Base-by-base conservation (phyloP, 768 basidiomycete genomes). In the Mycena crocata region DNA sequence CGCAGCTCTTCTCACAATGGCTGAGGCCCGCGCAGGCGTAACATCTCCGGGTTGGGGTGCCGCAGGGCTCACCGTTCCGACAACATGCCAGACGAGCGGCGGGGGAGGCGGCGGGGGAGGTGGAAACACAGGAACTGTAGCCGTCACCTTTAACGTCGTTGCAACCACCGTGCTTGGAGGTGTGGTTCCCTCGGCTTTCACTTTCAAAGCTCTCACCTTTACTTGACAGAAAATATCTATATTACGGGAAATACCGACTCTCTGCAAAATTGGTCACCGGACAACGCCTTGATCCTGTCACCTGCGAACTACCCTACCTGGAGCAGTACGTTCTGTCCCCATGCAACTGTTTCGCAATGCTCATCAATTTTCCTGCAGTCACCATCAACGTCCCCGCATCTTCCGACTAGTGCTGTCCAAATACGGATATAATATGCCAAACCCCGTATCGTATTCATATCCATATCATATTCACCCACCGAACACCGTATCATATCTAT, bases 181-280 rank as follows among this genome's bases (percentile, higher is more conserved):
- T 87, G 64, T 61, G 84, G 82, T 35, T 30, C 17, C 1, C 44
- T 14, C 32, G 8, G 12, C 24, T 35, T 15, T 42, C 52, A 28
- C 19, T 60, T 15, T 31, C n/a, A n/a, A n/a, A n/a, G n/a, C n/a
- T n/a, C n/a, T n/a, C n/a, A n/a, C n/a, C n/a, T n/a, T n/a, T n/a
- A n/a, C n/a, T n/a, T 39, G 12, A 40, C 64, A 91, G 92, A 93
- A 75, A 89, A 87, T 73, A 89, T 93, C 55, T 92, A 85, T 72
- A 72, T 93, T 61, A 85, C 87, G 24, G 92, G 92, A 1, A 88
- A 84, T 1, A 83, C 87, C 32, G 77, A 77, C 54, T 84, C 83
- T 32, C 82, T 93, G 31, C 69, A 79, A 57, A 83, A 87, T 76
- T 93, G 92, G 92, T 85, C 84, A 31, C 80, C 89, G 2, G 80